Base-by-base conservation (phyloP, 805 yeast genomes). In the Lipomyces lipofer region DNA sequence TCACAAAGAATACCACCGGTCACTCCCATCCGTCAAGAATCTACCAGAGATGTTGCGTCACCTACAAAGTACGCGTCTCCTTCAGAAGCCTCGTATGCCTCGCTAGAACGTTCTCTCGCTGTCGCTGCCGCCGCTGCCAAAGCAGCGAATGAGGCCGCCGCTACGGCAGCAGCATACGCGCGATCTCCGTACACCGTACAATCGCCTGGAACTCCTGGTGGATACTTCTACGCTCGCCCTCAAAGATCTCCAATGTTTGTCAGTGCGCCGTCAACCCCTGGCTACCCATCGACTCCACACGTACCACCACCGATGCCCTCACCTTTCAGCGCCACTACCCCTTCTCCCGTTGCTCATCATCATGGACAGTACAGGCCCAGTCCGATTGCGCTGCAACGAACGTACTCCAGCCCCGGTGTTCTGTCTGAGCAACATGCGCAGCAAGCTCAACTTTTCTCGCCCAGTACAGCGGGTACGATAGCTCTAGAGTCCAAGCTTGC, bases 61-160 rank as follows among this genome's bases (percentile, higher is more conserved):
- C 21, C 51, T 17, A 30, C 60, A 4, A 51, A 56, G 13, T 58
- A 57, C 30, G 29, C 40, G 9, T 58, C 62, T 12, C 62, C 62
- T 4, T 51, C 62, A 2, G 62, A 58, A 17, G 57, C 58, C 3
- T 51, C 61, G 9, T 57, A 56, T 27, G 57, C 62, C 12, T 58
- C 62, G 13, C 49, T 58, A 2, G 62, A 56, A 19, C 43, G 62
- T 17, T 57, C 62, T 4, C 33, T 58, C 15, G 57, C 51, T 9
- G 62, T 40, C 15, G 62, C 62, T 5, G 50, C 49, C 24, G 56
- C 58, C 15, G 61, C 61, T 7, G 58, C 58, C 9, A 32, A 43
- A 19, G 24, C 33, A 27, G 35, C 22, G 9, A 25, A 28, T 43
- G 39, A 43, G 24, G 49, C 49, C n/a, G 58, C 48, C n/a, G 53